Evolutionary conservation across 108 stramenopile species (phyloP), one percentile per base, ranked within the genome.

Genomic region (Skeletonema menzelii): DNA sequence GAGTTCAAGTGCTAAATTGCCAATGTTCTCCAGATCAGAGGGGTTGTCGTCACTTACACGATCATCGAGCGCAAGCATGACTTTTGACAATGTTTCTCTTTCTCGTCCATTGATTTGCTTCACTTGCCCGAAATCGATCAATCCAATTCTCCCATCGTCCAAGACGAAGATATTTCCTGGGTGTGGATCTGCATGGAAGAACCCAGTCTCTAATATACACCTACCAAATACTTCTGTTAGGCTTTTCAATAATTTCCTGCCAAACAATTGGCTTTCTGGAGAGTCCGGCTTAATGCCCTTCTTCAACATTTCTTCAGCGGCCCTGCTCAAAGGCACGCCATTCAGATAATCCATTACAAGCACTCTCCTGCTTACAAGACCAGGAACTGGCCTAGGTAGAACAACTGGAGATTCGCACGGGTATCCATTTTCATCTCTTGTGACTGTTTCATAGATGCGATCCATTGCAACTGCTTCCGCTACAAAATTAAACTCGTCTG

Each of bases 381-480:
- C 93, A n/a, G 87, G 65, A 1, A 98, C 83, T 27, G 96, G 94
- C 15, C 94, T 77, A 1, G 97, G 97, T 56, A 97, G 63, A 4
- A 91, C 90, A n/a, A 98, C 67, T 4, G 97, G 96, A 17, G 84
- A 55, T 49, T 85, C 88, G 14, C 84, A 80, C 13, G 78, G 70
- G 47, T 42, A 40, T 1, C 93, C 88, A 65, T 92, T 84, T 22
- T 70, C 58, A 47, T 76, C 78, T 63, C 78, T 64, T 0, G 83
- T 82, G 8, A 97, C 65, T 0, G 91, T 73, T 14, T 86, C 82
- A 24, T 85, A 87, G 28, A 98, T 95, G 30, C 95, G 82, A 63
- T 95, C 95, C 96, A 97, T 98, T 15, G 96, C 92, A 42, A 95
- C 94, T 19, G 97, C 96, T 71, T 98, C 97, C 13, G 96, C 95